These are phyloP conservation scores for Eurotiales sp. DNA, from an alignment of 2,329 filamentous ascomycete genomes.

Conservation along the genomic window DNA sequence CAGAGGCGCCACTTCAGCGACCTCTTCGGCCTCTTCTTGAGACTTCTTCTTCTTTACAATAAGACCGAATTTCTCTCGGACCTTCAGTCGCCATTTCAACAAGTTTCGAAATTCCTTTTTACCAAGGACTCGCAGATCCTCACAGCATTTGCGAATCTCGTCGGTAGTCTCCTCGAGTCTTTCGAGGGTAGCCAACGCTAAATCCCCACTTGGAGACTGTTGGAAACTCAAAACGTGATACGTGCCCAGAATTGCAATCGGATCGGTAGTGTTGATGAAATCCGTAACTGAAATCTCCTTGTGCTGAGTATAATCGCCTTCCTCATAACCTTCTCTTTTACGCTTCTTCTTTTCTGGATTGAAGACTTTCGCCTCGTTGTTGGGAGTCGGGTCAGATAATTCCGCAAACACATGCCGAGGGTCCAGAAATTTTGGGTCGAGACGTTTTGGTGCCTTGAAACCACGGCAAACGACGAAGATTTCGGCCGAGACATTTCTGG, in stretches of 20 bases:
- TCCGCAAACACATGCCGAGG: slow-evolving; percentile 88
- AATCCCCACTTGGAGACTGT: slow-evolving; percentile 74
- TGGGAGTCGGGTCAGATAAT: slow-evolving; percentile 76
- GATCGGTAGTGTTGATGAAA: slow-evolving; percentile 90
- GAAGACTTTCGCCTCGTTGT: slow-evolving; percentile 97
- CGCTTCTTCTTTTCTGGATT: slow-evolving; percentile 97
- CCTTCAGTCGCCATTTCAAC: slow-evolving; percentile 82
- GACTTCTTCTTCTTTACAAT: slow-evolving; percentile 64
- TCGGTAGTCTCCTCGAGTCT: slow-evolving; percentile 82
- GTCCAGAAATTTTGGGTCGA: slow-evolving; percentile 91
- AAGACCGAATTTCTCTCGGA: slow-evolving; percentile 87
- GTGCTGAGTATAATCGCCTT: slow-evolving; percentile 89
- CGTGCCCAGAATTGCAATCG: slow-evolving; percentile 83
- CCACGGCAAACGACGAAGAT: slow-evolving; percentile 97
- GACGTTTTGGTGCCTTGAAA: slow-evolving; percentile 88
- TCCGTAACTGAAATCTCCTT: slow-evolving; percentile 85
- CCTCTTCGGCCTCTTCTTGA: slow-evolving; percentile 62
- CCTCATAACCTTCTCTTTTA: slow-evolving; percentile 95
- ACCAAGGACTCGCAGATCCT: slow-evolving; percentile 83
- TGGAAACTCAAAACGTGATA: slow-evolving; percentile 81
- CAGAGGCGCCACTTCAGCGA: slow-evolving; percentile 82
- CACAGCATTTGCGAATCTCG: slow-evolving; percentile 74
- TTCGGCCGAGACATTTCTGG: slow-evolving; percentile 92
- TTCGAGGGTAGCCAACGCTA: slow-evolving; percentile 79
- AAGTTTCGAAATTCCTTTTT: slow-evolving; percentile 91